Evolutionary conservation across 352 stramenopile genomes (phyloP).

Genomic region (Phytophthora pseudosyringae): DNA sequence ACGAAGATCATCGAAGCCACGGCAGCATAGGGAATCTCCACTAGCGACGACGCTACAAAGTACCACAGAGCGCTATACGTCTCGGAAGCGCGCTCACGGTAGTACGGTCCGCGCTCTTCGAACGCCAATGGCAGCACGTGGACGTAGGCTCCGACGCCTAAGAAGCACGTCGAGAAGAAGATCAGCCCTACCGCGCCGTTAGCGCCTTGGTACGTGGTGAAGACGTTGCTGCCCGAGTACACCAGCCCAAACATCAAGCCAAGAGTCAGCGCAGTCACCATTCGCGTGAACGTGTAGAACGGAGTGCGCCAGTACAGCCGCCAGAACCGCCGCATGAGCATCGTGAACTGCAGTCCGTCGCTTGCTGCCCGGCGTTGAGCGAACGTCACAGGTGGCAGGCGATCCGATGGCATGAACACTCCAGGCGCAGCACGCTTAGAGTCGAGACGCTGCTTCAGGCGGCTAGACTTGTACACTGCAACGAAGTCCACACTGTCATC

Average conservation of each 20-base stretch:
- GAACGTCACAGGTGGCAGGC: conserved; percentile 36
- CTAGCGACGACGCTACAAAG: conserved; percentile 71
- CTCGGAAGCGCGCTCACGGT: conserved; percentile 89
- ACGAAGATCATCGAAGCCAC: conserved; percentile 58
- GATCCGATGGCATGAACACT: conserved; percentile 44
- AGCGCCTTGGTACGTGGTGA: conserved; percentile 47
- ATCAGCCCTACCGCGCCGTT: conserved; percentile 70
- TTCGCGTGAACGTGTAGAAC: conserved; percentile 76
- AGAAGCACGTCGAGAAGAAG: conserved; percentile 84
- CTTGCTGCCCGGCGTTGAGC: conserved; percentile 39
- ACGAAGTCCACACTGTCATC: conserved; percentile 43
- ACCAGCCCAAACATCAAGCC: conserved; percentile 55
- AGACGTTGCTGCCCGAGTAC: conserved; percentile 46
- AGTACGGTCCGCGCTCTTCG: conserved; percentile 90
- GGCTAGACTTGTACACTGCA: conserved; percentile 40
- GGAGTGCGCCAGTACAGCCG: conserved; percentile 89
- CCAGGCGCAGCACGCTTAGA: conserved; percentile 36
- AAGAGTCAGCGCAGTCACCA: conserved; percentile 44
- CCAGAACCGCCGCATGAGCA: conserved; percentile 62
- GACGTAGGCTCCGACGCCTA: conserved; percentile 70
- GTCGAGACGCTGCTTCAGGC: conserved; percentile 39
- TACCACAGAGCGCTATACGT: conserved; percentile 92
- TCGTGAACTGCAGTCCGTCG: conserved; percentile 40
- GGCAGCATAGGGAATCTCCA: conserved; percentile 85
- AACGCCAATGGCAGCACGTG: conserved; percentile 77